A percentile compares a stretch with the other conserved stretches of the same genome.
Conservation (phyloP, 2,329 filamentous ascomycete genomes). For the Fusarium udum region DNA sequence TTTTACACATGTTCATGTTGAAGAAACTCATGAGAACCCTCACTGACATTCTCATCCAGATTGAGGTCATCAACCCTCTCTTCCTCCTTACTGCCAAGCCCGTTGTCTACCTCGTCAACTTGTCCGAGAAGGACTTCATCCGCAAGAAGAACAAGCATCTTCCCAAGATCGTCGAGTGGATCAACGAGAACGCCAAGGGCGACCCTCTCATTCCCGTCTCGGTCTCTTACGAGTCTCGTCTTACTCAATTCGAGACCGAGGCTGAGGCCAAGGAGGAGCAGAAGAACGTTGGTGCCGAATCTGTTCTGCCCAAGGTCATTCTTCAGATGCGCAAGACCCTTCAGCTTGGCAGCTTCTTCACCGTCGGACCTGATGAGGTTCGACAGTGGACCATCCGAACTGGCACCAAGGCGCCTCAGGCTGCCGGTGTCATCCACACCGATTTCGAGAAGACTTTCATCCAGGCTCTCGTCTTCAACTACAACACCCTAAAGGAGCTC, state of each 20-base stretch:
- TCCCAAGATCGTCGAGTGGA: slow-evolving; percentile 91
- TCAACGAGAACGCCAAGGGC: slow-evolving; percentile 87
- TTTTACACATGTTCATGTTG: slow-evolving; percentile 5
- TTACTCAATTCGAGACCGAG: slow-evolving; percentile 82
- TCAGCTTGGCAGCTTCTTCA: slow-evolving; percentile 96
- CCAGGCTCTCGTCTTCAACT: slow-evolving; percentile 95
- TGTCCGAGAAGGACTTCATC: slow-evolving; percentile 96
- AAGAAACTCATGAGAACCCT: slow-evolving; percentile 1
- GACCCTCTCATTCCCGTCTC: slow-evolving; percentile 95
- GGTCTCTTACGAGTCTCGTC: slow-evolving; percentile 89
- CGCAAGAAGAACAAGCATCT: slow-evolving; percentile 99
- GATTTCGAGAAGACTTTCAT: slow-evolving; percentile 99
- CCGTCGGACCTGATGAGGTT: slow-evolving; percentile 93
- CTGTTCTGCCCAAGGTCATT: slow-evolving; percentile 90
- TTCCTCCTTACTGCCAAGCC: slow-evolving; percentile 96
- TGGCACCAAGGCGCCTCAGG: slow-evolving; percentile 96
- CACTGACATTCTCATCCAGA: slow-evolving; percentile 61
- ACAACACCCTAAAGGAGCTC: slow-evolving; percentile 78
- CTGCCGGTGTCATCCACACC: slow-evolving; percentile 96
- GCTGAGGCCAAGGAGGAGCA: slow-evolving; percentile 83
- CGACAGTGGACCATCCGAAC: slow-evolving; percentile 98
- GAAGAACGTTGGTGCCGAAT: slow-evolving; percentile 87
- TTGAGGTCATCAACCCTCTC: slow-evolving; percentile 97
- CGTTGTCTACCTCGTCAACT: slow-evolving; percentile 95
- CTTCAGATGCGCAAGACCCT: slow-evolving; percentile 91